Base-by-base conservation (phyloP, 345 rosid genomes). In the Aethionema arabicum region DNA sequence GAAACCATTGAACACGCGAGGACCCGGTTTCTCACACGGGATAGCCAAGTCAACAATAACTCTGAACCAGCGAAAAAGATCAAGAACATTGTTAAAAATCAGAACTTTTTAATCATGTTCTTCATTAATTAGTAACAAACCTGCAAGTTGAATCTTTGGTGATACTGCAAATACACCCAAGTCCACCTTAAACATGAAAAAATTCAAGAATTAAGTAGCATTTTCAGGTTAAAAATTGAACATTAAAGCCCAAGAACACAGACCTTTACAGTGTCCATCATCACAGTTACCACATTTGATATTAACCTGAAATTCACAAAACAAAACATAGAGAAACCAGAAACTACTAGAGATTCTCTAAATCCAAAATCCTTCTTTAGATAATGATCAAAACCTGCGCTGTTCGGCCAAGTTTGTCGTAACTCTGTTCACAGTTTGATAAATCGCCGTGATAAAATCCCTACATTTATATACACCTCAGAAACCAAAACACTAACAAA, bases 381-480 rank as follows among this genome's bases (percentile, higher is more conserved):
- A 40, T 45, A 59, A 59, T 68, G 27, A 21, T 67, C 42, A 53
- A 53, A 63, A 90, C 99, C 95, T 87, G 86, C 43, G 99, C 77
- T 39, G 99, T 90, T 32, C 96, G 85, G 66, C 97, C 97, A 90
- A 78, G 77, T 79, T 90, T 83, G 75, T 93, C 99, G 65, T 83
- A 83, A 76, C 76, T 92, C 12, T 7, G 31, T 77, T 92, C 98
- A 70, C 98, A 92, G 39, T 82, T 80, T 37, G 57, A 30, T 56
- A 92, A 69, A 74, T 92, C 99, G 3, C 98, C 97, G 51, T 73
- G 76, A 76, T 87, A 90, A 78, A 72, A 92, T 46, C 80, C 79
- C 99, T 92, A 73, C 21, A 69, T 5, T 59, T 42, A 71, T 42
- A 64, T 57, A 74, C 21, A 56, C 2, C 56, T n/a, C 52, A 54